phyloP scores from a whole-genome alignment of 208 protist species.

The Herpetomonas muscarum region DNA sequence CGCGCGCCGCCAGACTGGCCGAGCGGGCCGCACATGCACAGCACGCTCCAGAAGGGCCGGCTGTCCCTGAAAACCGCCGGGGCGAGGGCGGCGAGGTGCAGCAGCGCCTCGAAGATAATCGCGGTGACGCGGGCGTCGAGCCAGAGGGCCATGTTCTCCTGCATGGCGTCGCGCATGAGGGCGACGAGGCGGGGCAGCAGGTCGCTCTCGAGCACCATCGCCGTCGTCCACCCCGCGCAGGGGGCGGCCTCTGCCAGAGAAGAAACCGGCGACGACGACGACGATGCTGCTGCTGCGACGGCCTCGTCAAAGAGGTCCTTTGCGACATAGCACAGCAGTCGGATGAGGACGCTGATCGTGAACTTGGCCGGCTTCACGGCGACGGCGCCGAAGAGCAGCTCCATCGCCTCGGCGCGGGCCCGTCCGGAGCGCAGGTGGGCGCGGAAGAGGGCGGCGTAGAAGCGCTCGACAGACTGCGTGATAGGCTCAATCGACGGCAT shows the following conservation, averaged over 20 bases:
- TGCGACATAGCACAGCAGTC: conserved; percentile 24
- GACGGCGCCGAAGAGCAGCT: conserved; percentile 23
- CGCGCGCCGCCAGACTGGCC: conserved; percentile 48
- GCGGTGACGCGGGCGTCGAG: conserved; percentile 73
- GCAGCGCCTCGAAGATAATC: conserved; percentile 55
- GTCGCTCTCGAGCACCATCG: conserved; percentile 27
- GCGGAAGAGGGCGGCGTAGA: conserved; percentile 60
- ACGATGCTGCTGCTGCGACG: conserved; percentile 12
- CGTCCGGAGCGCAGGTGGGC: conserved; percentile 18
- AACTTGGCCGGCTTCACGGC: conserved; percentile 42
- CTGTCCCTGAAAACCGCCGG: conserved; percentile 15
- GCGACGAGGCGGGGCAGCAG: conserved; percentile 25
- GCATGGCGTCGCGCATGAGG: conserved; percentile 55
- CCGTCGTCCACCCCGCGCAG: conserved; percentile 8
- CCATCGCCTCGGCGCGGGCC: conserved; percentile 42
- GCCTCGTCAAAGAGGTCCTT: conserved; percentile 32
- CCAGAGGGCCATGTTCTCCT: conserved; percentile 84
- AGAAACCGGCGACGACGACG: conserved; percentile 11
- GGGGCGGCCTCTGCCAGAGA: not conserved
- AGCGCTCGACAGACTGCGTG: conserved; percentile 43
- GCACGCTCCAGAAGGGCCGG: conserved; percentile 50
- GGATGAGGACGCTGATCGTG: conserved; percentile 47
- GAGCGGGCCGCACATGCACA: conserved; percentile 75
- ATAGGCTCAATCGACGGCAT: conserved; percentile 16
- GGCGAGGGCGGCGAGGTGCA: conserved; percentile 55